phyloP scores from a whole-genome alignment of 2,329 filamentous ascomycete genomes.

The Ophiostoma quercus region DNA sequence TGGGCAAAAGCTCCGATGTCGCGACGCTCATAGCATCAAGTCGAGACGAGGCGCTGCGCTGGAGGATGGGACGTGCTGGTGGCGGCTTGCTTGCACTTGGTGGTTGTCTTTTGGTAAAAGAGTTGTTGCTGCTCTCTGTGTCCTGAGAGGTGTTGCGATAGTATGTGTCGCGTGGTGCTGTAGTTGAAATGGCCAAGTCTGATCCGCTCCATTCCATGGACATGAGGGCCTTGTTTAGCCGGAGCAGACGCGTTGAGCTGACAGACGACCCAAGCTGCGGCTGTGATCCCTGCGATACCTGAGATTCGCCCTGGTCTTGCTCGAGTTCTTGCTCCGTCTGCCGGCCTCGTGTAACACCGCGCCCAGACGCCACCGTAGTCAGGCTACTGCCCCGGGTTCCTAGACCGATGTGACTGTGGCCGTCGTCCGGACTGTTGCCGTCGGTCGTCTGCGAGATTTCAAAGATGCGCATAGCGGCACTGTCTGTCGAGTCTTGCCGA shows the following conservation, averaged over 20 bases:
- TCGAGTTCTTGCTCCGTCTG: constrained; percentile 6
- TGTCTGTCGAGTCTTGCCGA: constrained; percentile 55
- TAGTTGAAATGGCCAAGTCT: neutral
- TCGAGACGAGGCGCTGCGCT: constrained; percentile 19
- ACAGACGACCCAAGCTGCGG: constrained; percentile 15
- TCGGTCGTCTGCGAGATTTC: constrained; percentile 48
- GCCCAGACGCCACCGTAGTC: neutral
- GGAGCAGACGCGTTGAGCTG: constrained; percentile 21
- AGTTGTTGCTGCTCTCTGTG: constrained; percentile 22
- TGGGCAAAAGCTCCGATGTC: constrained; percentile 19
- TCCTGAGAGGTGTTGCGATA: constrained; percentile 22
- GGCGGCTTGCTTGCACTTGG: neutral
- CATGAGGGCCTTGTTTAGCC: constrained; percentile 24
- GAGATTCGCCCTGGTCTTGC: neutral
- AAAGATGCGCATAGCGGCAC: constrained; percentile 53
- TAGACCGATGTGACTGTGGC: neutral
- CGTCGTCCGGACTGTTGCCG: neutral
- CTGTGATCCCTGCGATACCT: neutral
- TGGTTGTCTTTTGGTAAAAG: neutral
- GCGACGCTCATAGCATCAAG: constrained; percentile 15
- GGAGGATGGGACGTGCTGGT: constrained; percentile 14
- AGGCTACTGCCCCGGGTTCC: neutral
- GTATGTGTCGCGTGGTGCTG: constrained; percentile 21
- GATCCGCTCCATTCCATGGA: constrained; percentile 25
- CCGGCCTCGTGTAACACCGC: neutral